Evolutionary conservation across 345 rosid genomes (phyloP).

Genomic region (Anastatica hierochuntica): DNA sequence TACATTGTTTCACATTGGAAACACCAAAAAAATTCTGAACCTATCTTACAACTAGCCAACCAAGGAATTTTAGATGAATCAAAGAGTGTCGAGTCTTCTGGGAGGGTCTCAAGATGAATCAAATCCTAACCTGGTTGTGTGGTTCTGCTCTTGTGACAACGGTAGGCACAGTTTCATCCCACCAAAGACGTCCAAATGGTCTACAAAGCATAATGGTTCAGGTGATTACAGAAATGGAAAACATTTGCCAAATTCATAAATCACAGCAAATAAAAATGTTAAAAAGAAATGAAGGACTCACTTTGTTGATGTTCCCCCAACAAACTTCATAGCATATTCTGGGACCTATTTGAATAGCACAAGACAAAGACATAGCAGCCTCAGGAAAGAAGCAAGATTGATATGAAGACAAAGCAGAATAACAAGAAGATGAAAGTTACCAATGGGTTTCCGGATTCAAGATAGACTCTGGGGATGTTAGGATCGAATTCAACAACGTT

Average conservation of each 20-base stretch:
- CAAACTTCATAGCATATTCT: conserved; percentile 21
- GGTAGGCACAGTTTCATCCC: conserved; percentile 81
- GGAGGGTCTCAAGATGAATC: too few species aligned
- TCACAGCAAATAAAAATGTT: too few species aligned
- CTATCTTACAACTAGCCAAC: neutral
- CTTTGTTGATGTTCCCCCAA: conserved; percentile 31
- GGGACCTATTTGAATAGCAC: conserved; percentile 20
- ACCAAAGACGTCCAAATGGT: conserved; percentile 77
- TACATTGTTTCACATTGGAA: too few species aligned
- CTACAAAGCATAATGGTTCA: conserved; percentile 21
- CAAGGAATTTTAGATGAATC: neutral
- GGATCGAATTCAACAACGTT: conserved; percentile 47
- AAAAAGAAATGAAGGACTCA: neutral
- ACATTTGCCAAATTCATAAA: neutral
- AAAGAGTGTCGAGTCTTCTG: too few species aligned
- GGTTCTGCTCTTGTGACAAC: conserved; percentile 74
- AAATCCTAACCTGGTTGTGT: conserved; percentile 49
- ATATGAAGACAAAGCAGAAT: neutral
- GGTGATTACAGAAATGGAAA: neutral
- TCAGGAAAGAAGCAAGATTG: neutral
- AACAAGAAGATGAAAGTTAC: conserved; percentile 28
- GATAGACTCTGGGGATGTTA: conserved; percentile 20
- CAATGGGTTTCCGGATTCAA: conserved; percentile 39
- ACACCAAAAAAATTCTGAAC: neutral
- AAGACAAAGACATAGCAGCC: neutral